Evolutionary conservation across 352 stramenopile genomes (phyloP).

Genomic region (Pythium angustatum): DNA sequence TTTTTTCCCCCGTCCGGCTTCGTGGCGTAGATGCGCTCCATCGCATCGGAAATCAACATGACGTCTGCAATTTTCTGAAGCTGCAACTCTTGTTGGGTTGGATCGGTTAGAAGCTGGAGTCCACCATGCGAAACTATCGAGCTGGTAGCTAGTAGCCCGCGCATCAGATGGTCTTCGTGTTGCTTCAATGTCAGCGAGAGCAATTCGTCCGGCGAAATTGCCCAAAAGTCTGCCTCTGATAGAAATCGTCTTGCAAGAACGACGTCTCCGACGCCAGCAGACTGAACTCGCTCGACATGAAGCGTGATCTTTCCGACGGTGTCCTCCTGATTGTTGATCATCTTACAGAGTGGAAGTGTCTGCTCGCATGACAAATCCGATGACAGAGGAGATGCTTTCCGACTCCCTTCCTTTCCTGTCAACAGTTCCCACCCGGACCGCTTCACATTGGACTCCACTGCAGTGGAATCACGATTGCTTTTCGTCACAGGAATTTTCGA

Average conservation of each 20-base stretch:
- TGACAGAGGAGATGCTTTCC: not conserved
- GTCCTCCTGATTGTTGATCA: conserved; percentile 21
- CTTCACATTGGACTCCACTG: not conserved
- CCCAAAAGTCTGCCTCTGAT: conserved; percentile 42
- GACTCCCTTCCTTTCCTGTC: not conserved
- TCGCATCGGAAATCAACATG: conserved; percentile 42
- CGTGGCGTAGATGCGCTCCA: conserved; percentile 38
- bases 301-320: conserved; percentile 63
- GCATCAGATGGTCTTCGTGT: conserved; percentile 41
- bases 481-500: conserved; percentile 21
- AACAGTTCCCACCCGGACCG: not conserved
- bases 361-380: not conserved
- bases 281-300: conserved; percentile 32
- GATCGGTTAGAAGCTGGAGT: conserved; percentile 32
- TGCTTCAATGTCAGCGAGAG: conserved; percentile 43
- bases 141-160: conserved; percentile 38
- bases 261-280: conserved; percentile 12
- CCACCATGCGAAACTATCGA: conserved; percentile 30
- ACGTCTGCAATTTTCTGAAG: conserved; percentile 54
- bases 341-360: conserved; percentile 36
- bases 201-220: conserved; percentile 50
- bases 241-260: conserved; percentile 43
- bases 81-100: conserved; percentile 48
- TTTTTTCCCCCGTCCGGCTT: not conserved
- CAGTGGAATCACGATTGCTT: conserved; percentile 12